Percentiles rank a stretch among this genome's conserved stretches.
Evolutionary conservation across 768 basidiomycete genomes (phyloP).

Genomic region (Pleurotus sapidus): DNA sequence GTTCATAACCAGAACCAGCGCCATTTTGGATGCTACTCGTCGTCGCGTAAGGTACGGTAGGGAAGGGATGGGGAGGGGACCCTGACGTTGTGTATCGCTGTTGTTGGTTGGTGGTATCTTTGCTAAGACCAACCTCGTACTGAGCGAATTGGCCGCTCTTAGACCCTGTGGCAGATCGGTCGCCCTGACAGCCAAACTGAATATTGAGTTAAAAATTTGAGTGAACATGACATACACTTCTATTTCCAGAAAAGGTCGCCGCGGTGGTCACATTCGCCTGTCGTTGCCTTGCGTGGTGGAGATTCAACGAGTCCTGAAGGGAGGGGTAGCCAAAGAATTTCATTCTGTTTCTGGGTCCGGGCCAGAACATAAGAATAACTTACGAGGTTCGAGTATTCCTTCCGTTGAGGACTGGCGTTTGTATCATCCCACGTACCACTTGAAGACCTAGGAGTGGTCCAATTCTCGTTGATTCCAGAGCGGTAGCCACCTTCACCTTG

Average conservation of each 20-base stretch:
- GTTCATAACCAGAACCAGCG: constrained; percentile 24
- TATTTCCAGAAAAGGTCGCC: constrained; percentile 33
- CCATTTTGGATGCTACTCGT: constrained; percentile 4
- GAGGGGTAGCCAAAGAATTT: not conserved
- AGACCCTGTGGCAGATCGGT: constrained; percentile 34
- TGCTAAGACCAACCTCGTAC: constrained; percentile 43
- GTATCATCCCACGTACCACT: constrained; percentile 63
- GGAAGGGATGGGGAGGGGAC: constrained; percentile 9
- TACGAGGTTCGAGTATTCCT: constrained; percentile 48
- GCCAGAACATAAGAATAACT: constrained; percentile 19
- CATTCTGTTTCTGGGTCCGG: not conserved
- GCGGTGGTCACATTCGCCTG: constrained; percentile 33
- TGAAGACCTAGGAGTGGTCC: constrained; percentile 47
- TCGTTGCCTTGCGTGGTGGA: constrained; percentile 45
- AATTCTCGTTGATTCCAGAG: constrained; percentile 44
- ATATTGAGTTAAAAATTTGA: constrained; percentile 13
- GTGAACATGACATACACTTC: constrained; percentile 31
- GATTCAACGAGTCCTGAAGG: constrained; percentile 41
- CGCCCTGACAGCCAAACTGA: constrained; percentile 34
- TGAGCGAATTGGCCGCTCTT: constrained; percentile 53
- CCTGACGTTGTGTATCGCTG: constrained; percentile 33
- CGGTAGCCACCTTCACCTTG: constrained; percentile 47
- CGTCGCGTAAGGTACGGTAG: constrained; percentile 6
- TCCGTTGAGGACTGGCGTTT: constrained; percentile 43
- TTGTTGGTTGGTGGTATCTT: constrained; percentile 35